Base-by-base conservation (phyloP, 2,329 filamentous ascomycete genomes). In the Aspergillus hortae region DNA sequence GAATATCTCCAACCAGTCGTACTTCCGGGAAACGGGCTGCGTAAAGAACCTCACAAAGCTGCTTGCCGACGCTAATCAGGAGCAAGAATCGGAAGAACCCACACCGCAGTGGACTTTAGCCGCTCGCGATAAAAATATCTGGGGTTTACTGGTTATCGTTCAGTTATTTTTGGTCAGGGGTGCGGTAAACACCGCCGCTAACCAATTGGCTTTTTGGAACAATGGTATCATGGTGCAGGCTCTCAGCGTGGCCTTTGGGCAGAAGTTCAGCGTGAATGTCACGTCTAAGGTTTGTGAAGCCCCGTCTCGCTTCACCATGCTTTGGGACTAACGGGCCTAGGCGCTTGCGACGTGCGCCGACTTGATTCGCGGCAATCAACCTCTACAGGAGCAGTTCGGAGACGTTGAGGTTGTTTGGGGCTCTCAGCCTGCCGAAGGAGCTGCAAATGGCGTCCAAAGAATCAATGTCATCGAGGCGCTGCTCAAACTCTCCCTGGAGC, bases 381-480 rank as follows among this genome's bases (percentile, higher is more conserved):
- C 77, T 4, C 77, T 97, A 7, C 94, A 99, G 70, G 91, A 96
- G 72, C 83, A 80, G 44, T 97, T 99, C 68, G 92, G 91, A 4
- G 88, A 94, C 63, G 80, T 95, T 41, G 88, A 90, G 62, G 90
- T 97, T 3, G 79, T 68, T 32, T 70, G 70, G 62, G 63, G 66
- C 48, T 54, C 62, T 48, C 58, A 64, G 49, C 44, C 60, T 35
- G 46, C 46, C 23, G 56, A 51, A 14, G 56, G 64, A 32, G 51
- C 57, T 41, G 58, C 61, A 5, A 76, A 76, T 58, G 71, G 73
- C 25, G 63, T 78, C 9, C 74, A 79, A 12, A 82, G 82, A 51
- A 84, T 92, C 32, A 96, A 95, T 71, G 90, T 99, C 27, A 96
- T 99, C 63, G 92, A 97, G 69, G 94, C 90, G 1, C 77, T 99